Evolutionary conservation across 2,329 filamentous ascomycete genomes (phyloP), one percentile per base, ranked within the genome.

Genomic region (Sporothrix brunneoviolacea): DNA sequence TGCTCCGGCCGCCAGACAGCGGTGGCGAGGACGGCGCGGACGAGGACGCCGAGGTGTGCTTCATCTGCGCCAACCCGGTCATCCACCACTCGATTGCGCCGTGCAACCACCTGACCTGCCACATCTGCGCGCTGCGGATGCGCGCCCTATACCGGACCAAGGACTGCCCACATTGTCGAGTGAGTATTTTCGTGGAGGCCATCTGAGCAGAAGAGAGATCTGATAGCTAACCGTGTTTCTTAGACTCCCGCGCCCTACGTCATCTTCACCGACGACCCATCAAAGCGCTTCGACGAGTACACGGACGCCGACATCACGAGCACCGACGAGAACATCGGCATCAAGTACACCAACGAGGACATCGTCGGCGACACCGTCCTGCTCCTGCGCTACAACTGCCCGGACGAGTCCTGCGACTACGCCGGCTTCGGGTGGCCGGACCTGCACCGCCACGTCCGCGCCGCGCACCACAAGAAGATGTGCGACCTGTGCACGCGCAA

Each of bases 31-130:
- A 54, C 35, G 56, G 56, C 27, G 55, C 45, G 21, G 54, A 54
- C 35, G 56, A 57, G 24, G 86, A 90, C 50, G 84, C 76, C 22
- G 90, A 96, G 55, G 79, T 96, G 54, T 98, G 93, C 79, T 97
- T 97, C 69, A 98, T 98, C 63, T 98, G 93, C 69, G 91, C 93
- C 51, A 95, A 91, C 57, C 81, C 84, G 2, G 84, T 98, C 42
- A 82, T 86, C 43, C 90, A 97, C 71, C 83, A 88, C 60, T 86
- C 91, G 9, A 82, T 98, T 57, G 83, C 91, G 28, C 91, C 93
- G 18, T 98, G 93, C 70, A 97, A 96, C 67, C 93, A 98, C 70
- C 80, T 88, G 51, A 96, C 91, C 43, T 98, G 93, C 65, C 93
- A 98, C 70, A 95, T 97, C 57, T 98, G 93, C 67, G 85, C 90